A percentile compares a stretch with the other conserved stretches of the same genome.
These are phyloP conservation scores for Coemansia sp. DNA, from an alignment of 192 early-diverging fungal species.

Conservation along the genomic window DNA sequence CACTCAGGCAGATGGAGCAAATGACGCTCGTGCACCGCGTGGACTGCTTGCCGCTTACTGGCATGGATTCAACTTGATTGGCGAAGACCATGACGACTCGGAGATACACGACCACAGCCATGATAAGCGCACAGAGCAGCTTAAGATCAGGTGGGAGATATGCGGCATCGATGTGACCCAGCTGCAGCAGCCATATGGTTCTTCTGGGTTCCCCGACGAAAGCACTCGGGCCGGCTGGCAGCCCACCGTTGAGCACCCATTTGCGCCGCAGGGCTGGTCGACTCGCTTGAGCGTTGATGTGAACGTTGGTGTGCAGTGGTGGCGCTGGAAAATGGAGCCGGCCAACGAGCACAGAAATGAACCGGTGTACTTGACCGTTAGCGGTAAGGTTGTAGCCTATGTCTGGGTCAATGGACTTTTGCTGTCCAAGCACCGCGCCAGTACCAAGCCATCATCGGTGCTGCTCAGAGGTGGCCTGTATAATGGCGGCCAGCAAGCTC, in stretches of 20 bases:
- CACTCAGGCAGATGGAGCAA: slow-evolving; percentile 65
- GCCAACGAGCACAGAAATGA: slow-evolving; percentile 18
- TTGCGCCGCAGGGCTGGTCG: slow-evolving; percentile 34
- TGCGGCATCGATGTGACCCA: slow-evolving; percentile 71
- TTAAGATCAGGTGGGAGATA: slow-evolving; percentile 60
- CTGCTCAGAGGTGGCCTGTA: slow-evolving; percentile 25
- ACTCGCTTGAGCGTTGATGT: slow-evolving; percentile 23
- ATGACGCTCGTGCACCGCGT: slow-evolving; percentile 73
- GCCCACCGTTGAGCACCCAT: slow-evolving; percentile 26
- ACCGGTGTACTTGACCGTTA: slow-evolving; percentile 64
- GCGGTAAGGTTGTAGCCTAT: slow-evolving; percentile 67
- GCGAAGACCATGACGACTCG: slow-evolving; percentile 52
- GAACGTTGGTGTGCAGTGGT: slow-evolving; percentile 49
- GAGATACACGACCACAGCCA: slow-evolving; percentile 51
- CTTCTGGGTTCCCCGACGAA: slow-evolving; percentile 76
- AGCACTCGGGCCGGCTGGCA: slow-evolving; percentile 45
- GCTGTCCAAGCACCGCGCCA: slow-evolving; percentile 69
- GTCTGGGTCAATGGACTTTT: slow-evolving; percentile 68
- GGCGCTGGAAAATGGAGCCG: slow-evolving; percentile 22
- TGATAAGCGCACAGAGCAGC: slow-evolving; percentile 46
- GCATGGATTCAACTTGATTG: slow-evolving; percentile 54
- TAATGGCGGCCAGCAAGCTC: neutral
- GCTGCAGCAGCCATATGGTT: slow-evolving; percentile 59
- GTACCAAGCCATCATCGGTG: slow-evolving; percentile 20
- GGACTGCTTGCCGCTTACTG: slow-evolving; percentile 68